Conservation (phyloP, 371 early-diverging fungal genomes). For the Aphelidium insulamus region DNA sequence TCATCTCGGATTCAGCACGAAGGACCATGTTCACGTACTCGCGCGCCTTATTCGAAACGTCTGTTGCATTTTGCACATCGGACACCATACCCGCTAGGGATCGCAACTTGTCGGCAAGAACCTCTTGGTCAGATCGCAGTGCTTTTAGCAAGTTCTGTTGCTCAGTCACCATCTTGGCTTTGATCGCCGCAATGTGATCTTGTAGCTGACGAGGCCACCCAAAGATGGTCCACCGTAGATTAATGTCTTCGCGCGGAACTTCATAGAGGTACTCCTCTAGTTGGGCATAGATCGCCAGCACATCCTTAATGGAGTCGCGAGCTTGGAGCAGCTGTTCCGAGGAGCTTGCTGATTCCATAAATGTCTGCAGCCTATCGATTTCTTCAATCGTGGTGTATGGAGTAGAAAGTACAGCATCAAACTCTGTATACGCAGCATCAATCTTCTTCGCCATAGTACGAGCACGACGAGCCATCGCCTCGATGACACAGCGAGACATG, state of each 20-base stretch:
- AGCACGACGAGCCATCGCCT: conserved; percentile 16
- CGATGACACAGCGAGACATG: conserved; percentile 17
- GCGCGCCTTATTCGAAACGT: conserved; percentile 9
- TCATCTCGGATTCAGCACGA: conserved; percentile 19
- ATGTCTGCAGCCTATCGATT: conserved; percentile 22
- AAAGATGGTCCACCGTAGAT: conserved; percentile 20
- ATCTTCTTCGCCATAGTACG: conserved; percentile 15
- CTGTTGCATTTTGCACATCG: conserved; percentile 19
- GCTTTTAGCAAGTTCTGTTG: conserved; percentile 17
- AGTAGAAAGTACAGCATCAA: conserved; percentile 16
- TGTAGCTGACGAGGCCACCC: conserved; percentile 22
- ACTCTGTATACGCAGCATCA: conserved; percentile 11
- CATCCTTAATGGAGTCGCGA: conserved; percentile 15
- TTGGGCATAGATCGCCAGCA: conserved; percentile 21
- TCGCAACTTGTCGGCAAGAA: conserved; percentile 25
- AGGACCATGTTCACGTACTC: conserved; percentile 24
- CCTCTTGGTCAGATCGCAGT: conserved; percentile 25
- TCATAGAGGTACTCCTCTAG: conserved; percentile 24
- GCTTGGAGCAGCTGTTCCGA: conserved; percentile 8
- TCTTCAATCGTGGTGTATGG: conserved; percentile 27
- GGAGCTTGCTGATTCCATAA: conserved; percentile 21
- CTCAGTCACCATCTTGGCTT: conserved; percentile 14
- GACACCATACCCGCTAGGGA: conserved; percentile 12
- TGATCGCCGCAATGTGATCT: conserved; percentile 14
- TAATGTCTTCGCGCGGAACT: conserved; percentile 22